Evolutionary conservation across 2,329 filamentous ascomycete genomes (phyloP), one percentile per base, ranked within the genome.

Genomic region (Ophiocordyceps camponoti-floridani): DNA sequence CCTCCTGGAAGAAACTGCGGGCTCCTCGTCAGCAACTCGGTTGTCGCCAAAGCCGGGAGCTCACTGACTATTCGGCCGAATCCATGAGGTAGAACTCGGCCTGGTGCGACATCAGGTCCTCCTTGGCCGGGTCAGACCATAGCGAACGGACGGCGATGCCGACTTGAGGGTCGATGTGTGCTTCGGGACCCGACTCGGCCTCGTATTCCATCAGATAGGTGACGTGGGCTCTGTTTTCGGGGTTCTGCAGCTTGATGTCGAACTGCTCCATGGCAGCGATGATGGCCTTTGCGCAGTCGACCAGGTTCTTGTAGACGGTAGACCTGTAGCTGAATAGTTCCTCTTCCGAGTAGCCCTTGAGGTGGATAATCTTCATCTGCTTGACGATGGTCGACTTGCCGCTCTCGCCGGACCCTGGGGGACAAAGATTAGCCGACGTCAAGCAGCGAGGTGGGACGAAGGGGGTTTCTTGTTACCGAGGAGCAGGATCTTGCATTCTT

Each of bases 341-440:
- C 56, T 96, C 89, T 53, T 86, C 79, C 11, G 85, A 88, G 65
- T 98, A 98, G 48, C 91, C 91, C 66, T 95, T 94, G 56, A 96
- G 82, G 59, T 98, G 91, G 58, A 98, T 96, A 55, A 98, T 98
- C 67, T 96, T 98, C 91, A 98, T 98, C 72, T 98, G 91, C 66
- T 98, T 98, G 54, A 98, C 91, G 56, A 98, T 96, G 10, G 91
- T 98, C 47, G 91, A 96, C 67, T 98, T 98, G 53, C 91, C 91
- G 64, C 89, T 96, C 69, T 98, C 91, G 52, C 91, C 91, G 52
- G 91, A 96, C 52, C 91, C 91, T 95, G 61, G 52, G 30, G 46
- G 31, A n/a, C n/a, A 26, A 31, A 40, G 9, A 33, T 43, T 33
- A 43, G 43, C 37, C 13, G 14, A n/a, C 35, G 38, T n/a, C 18